Base-by-base conservation (phyloP, 495 filamentous ascomycete species). In the Massariosphaeria phaeospora region DNA sequence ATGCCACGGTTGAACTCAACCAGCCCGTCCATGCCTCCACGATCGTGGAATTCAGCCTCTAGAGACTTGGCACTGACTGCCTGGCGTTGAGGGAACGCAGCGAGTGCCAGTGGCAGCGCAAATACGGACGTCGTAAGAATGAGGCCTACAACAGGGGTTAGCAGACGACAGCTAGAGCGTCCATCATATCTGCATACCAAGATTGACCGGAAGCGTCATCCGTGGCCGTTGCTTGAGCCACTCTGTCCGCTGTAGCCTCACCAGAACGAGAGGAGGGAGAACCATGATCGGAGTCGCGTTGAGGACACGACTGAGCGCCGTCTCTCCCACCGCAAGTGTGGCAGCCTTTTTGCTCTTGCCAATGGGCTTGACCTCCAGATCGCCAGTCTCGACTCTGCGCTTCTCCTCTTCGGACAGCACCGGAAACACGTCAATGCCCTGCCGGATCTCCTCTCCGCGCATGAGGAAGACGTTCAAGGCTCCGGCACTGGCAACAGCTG, bases 211-310 rank as follows among this genome's bases (percentile, higher is more conserved):
- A 44, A 87, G 62, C 4, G 83, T 81, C 70, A 84, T 74, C 57
- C 84, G 73, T 21, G 91, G 89, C 57, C 85, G 79, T 51, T 69
- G 71, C 69, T 79, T 80, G 61, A 95, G 65, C 89, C 87, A 94
- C 35, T 80, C 69, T 20, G 78, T 83, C 66, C 78, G 75, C 75
- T 96, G 91, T 49, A 96, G 69, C 45, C 82, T 72, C n/a, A 96
- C 84, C 51, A 96, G 75, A 31, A 91, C 72, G 56, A 96, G 72
- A 23, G 91, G 86, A 20, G 93, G 93, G 20, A 98, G 72, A 3
- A 94, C 89, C 93, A 98, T 98, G 70, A 98, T 91, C 0, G 93
- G 93, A 1, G 86, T 95, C 48, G 89, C 84, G 69, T 96, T 98
- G 57, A 97, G 70, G 27, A 97, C 88, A 27, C 93, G 80, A 55